Conservation (phyloP, 495 filamentous ascomycete genomes). For the Aspergillus hancockii region DNA sequence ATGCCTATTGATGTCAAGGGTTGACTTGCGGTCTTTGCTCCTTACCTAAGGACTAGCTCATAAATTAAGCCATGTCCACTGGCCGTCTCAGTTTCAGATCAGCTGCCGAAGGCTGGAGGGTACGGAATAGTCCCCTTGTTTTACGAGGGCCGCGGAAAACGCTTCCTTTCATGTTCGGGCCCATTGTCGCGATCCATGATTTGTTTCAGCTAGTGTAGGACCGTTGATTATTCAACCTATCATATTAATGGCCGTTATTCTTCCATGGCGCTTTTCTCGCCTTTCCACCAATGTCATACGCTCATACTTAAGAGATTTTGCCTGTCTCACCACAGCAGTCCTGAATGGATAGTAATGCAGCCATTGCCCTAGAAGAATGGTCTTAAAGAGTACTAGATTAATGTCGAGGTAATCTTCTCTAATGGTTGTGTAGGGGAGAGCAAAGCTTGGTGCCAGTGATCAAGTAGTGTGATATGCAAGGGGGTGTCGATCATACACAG, state of each 20-base stretch:
- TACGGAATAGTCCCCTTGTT: background rate
- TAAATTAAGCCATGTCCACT: background rate
- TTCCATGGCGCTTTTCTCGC: too few species aligned
- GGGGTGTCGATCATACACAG: constrained; percentile 9
- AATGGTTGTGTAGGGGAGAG: background rate
- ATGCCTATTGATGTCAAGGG: background rate
- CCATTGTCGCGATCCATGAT: too few species aligned
- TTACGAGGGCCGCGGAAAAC: too few species aligned
- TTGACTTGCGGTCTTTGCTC: background rate
- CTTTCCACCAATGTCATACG: too few species aligned
- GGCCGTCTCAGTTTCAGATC: background rate
- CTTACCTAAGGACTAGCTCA: background rate
- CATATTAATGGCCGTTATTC: too few species aligned
- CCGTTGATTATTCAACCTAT: too few species aligned
- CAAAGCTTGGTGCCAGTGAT: background rate
- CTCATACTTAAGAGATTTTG: background rate
- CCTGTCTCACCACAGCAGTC: background rate
- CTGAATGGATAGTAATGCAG: background rate
- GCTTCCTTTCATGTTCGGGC: too few species aligned
- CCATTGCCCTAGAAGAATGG: background rate
- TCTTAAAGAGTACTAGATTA: background rate
- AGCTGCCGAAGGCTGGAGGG: background rate
- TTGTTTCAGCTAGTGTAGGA: too few species aligned
- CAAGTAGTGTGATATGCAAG: constrained; percentile 7
- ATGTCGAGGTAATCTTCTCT: background rate